A percentile compares a stretch with the other conserved stretches of the same genome.
These are phyloP conservation scores for Ustilago esculenta DNA, from an alignment of 1,284 basidiomycete genomes.

Conservation along the genomic window DNA sequence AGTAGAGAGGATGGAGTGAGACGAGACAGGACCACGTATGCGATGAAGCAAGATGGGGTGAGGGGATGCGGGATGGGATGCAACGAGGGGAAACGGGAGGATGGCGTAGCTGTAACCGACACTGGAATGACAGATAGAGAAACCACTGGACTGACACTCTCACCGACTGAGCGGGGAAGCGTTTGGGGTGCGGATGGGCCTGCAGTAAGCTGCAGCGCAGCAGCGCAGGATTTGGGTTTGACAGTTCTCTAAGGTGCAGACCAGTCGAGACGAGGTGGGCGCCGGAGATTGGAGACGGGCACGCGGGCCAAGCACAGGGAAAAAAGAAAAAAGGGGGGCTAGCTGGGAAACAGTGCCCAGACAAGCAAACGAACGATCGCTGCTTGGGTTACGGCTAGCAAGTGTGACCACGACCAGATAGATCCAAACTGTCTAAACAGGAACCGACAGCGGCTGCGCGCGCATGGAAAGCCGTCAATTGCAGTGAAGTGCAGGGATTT, in stretches of 20 bases:
- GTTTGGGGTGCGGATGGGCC: background rate
- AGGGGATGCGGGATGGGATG: background rate
- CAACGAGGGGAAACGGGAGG: background rate
- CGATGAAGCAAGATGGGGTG: slow-evolving; percentile 2
- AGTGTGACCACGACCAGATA: too few relatives aligned
- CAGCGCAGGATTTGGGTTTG: slow-evolving; percentile 1
- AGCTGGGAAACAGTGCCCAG: too few relatives aligned
- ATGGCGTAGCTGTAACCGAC: background rate
- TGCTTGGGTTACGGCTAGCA: too few relatives aligned
- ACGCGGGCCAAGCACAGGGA: too few relatives aligned
- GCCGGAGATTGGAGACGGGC: background rate
- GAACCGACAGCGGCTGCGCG: too few relatives aligned
- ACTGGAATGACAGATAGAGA: slow-evolving; percentile 6
- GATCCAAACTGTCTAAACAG: too few relatives aligned
- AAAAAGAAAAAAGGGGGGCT: too few relatives aligned
- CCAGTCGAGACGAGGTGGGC: too few relatives aligned
- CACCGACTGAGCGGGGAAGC: slow-evolving; percentile 1
- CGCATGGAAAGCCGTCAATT: too few relatives aligned
- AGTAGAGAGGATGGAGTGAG: background rate
- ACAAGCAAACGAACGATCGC: too few relatives aligned
- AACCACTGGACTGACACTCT: too few relatives aligned
- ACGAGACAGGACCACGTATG: background rate
- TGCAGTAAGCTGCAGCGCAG: background rate
- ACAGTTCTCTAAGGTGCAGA: background rate
- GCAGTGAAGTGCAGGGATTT: too few relatives aligned